phyloP scores from a whole-genome alignment of 176 grass and related monocot species.

The Paspalum vaginatum region DNA sequence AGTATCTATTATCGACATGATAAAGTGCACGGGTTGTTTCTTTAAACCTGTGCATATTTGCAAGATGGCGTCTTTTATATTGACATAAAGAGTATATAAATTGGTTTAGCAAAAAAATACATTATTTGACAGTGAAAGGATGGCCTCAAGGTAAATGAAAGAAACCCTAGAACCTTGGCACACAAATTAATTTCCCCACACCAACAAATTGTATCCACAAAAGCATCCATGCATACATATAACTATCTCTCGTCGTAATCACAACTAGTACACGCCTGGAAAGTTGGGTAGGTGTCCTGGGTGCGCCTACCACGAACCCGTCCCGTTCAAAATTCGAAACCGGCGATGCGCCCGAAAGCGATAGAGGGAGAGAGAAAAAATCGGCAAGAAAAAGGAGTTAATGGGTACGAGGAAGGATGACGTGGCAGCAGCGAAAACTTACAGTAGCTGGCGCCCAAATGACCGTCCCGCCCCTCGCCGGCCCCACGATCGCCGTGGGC shows the following conservation, averaged over 20 bases:
- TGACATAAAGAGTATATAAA: not conserved
- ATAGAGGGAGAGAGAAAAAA: not conserved
- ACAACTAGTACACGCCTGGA: conserved; percentile 12
- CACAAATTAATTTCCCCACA: too few species aligned
- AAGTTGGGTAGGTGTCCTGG: conserved; percentile 30
- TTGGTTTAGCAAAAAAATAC: not conserved
- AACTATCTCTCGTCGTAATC: not conserved
- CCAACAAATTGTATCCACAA: not conserved
- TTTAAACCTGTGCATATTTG: not conserved
- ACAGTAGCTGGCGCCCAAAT: conserved; percentile 29
- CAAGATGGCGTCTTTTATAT: not conserved
- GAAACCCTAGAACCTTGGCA: too few species aligned
- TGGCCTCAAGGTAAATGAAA: too few species aligned
- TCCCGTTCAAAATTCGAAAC: conserved; percentile 62
- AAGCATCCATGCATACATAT: not conserved
- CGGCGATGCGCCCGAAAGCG: conserved; percentile 35
- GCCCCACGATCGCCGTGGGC: not conserved
- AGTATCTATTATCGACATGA: not conserved
- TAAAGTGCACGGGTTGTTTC: too few species aligned
- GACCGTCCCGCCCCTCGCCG: conserved; percentile 44
- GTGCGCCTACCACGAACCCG: conserved; percentile 17
- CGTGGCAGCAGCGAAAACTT: conserved; percentile 44
- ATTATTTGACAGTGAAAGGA: not conserved
- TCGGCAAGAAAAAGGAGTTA: conserved; percentile 40
- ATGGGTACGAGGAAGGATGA: conserved; percentile 94